Conservation (phyloP, 1,284 basidiomycete genomes). For the Ganoderma sinense region DNA sequence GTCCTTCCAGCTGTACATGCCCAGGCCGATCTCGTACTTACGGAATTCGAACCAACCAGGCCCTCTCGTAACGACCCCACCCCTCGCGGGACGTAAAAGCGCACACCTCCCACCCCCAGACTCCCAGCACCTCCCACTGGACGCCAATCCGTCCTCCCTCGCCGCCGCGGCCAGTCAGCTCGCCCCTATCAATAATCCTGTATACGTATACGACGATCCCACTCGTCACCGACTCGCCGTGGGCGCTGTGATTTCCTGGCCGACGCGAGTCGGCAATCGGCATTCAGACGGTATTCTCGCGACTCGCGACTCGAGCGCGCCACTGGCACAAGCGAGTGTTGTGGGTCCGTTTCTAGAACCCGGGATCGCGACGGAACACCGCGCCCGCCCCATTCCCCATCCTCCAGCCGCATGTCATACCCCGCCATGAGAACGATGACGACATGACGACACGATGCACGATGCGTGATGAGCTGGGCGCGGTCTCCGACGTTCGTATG, state of each 20-base stretch:
- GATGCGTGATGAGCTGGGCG: not conserved
- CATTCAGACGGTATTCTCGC: not conserved
- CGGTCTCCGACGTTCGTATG: too few relatives aligned
- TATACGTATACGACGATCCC: not conserved
- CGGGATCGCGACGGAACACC: not conserved
- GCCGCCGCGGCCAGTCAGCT: not conserved
- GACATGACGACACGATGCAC: not conserved
- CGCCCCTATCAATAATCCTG: not conserved
- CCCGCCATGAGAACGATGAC: not conserved
- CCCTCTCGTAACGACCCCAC: too few relatives aligned
- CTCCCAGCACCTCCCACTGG: not conserved
- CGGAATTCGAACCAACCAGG: too few relatives aligned
- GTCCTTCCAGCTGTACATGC: too few relatives aligned
- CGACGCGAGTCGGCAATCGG: not conserved
- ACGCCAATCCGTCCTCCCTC: not conserved
- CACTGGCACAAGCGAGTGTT: constrained; percentile 1
- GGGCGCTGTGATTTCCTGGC: not conserved
- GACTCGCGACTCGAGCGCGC: not conserved
- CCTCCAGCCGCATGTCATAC: not conserved
- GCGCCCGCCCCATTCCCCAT: not conserved
- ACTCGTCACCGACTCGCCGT: not conserved
- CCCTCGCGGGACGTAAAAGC: too few relatives aligned
- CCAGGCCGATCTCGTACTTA: too few relatives aligned
- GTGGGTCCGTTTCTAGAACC: constrained; percentile 2
- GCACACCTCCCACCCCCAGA: too few relatives aligned